Percentiles rank a stretch among this genome's conserved stretches.
phyloP scores from a whole-genome alignment of 2,329 filamentous ascomycete genomes.

The Piedraia hortae region DNA sequence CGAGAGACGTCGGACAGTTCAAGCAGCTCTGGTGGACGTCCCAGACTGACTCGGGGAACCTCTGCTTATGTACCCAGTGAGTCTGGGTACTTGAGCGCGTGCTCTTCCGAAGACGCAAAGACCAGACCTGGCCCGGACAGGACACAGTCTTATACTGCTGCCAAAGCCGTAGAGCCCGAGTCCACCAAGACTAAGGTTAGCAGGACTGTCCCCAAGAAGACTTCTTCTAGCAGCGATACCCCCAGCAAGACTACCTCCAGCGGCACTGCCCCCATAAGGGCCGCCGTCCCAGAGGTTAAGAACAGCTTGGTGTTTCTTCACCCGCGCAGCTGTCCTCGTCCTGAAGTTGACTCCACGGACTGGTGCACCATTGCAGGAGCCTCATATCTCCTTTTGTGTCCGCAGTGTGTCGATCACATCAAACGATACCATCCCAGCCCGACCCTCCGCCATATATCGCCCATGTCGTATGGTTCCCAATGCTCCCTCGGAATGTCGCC shows the following conservation, averaged over 20 bases:
- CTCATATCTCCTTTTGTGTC: constrained; percentile 54
- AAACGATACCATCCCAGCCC: constrained; percentile 37
- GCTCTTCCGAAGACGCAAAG: too few species aligned
- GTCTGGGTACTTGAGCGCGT: too few species aligned
- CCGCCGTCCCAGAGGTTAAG: constrained; percentile 18
- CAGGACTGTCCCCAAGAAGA: neutral
- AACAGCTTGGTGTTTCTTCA: constrained; percentile 22
- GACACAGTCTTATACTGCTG: too few species aligned
- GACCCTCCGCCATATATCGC: constrained; percentile 34
- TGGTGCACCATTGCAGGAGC: constrained; percentile 55
- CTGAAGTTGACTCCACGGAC: constrained; percentile 37
- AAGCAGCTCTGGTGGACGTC: too few species aligned
- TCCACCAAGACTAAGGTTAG: too few species aligned
- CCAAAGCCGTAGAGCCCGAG: too few species aligned
- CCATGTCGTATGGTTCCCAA: constrained; percentile 29
- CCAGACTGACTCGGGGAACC: too few species aligned
- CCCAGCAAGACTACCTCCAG: neutral
- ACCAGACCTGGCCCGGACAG: too few species aligned
- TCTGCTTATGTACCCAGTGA: too few species aligned
- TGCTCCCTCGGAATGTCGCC: constrained; percentile 52
- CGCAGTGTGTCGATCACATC: constrained; percentile 44
- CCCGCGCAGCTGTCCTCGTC: constrained; percentile 40
- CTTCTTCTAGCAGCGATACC: neutral
- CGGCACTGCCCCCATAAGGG: constrained; percentile 15
- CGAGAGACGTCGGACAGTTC: too few species aligned